Evolutionary conservation across 2,329 filamentous ascomycete genomes (phyloP), one percentile per base, ranked within the genome.

Genomic region (Fusarium setosum): DNA sequence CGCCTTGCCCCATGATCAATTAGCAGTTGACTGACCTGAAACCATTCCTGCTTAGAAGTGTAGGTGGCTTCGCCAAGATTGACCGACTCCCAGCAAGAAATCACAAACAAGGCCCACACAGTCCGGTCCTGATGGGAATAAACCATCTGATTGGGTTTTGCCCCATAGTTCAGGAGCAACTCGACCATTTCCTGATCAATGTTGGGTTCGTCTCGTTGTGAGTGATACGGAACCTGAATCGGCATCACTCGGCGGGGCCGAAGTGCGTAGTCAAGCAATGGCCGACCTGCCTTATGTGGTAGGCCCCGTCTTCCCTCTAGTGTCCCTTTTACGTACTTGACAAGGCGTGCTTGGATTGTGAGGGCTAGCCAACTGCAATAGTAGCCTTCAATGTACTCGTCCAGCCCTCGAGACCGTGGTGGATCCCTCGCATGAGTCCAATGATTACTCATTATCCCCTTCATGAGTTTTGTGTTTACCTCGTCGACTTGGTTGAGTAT

Each of bases 231-330:
- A 42, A 48, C 41, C 15, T 21, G 38, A 6, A 56, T 49, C 13
- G 53, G 21, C 26, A 26, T 56, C 34, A 56, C 42, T 48, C 53
- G 53, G 8, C 53, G 23, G 8, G 53, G 53, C 4, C 53, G 53
- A 6, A 56, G 53, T 15, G 53, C 53, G 26, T 56, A 56, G 42
- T 56, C 48, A n/a, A 37, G 21, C 17, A 37, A 26, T 9, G 48
- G 47, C 4, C 32, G 47, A 5, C 47, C 47, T 5, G 31, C 15
- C 47, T 50, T 50, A 15, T 50, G 31, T 6, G 38, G 32, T 18
- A 18, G 47, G 6, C 18, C 26, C 13, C 17, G n/a, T 23, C 29
- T 24, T 2, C 23, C n/a, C 4, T 23, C 17, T 11, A 45, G 24
- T 17, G 26, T 45, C 24, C n/a, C 42, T 11, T 18, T 23, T 17